Evolutionary conservation across 2,329 filamentous ascomycete species (phyloP).

Genomic region (Botryosphaeria dothidea): DNA sequence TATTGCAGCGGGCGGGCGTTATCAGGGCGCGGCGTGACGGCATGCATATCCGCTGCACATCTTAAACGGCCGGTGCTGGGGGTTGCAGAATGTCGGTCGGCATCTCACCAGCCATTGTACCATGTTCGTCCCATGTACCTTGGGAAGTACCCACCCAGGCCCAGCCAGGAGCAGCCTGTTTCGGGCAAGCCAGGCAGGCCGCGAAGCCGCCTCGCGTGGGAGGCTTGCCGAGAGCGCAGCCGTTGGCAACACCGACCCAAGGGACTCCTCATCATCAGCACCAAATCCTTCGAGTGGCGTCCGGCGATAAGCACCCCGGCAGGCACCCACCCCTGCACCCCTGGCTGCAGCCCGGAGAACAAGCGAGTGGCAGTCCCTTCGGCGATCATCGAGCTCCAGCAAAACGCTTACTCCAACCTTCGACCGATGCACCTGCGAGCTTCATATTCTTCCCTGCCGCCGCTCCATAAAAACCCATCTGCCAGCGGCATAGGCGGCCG

Average conservation of each 20-base stretch:
- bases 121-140: background rate
- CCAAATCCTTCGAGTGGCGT: background rate
- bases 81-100: slow-evolving; percentile 11
- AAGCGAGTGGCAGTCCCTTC: slow-evolving; percentile 10
- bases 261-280: background rate
- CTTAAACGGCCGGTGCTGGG: slow-evolving; percentile 7
- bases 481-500: slow-evolving; percentile 14
- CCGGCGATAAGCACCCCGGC: slow-evolving; percentile 6
- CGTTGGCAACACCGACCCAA: too few relatives aligned
- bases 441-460: background rate
- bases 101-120: background rate
- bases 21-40: slow-evolving; percentile 12
- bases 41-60: slow-evolving; percentile 12
- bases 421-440: background rate
- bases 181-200: background rate
- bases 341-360: background rate
- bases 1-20: background rate
- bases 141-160: background rate
- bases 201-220: background rate
- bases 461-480: slow-evolving; percentile 13
- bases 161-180: background rate
- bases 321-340: background rate
- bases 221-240: slow-evolving; percentile 8
- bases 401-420: slow-evolving; percentile 19
- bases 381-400: slow-evolving; percentile 15